Percentiles rank a stretch among this genome's conserved stretches.
These are phyloP conservation scores for Lasiodiplodia sp. DNA, from an alignment of 2,329 filamentous ascomycete species.

Conservation along the genomic window DNA sequence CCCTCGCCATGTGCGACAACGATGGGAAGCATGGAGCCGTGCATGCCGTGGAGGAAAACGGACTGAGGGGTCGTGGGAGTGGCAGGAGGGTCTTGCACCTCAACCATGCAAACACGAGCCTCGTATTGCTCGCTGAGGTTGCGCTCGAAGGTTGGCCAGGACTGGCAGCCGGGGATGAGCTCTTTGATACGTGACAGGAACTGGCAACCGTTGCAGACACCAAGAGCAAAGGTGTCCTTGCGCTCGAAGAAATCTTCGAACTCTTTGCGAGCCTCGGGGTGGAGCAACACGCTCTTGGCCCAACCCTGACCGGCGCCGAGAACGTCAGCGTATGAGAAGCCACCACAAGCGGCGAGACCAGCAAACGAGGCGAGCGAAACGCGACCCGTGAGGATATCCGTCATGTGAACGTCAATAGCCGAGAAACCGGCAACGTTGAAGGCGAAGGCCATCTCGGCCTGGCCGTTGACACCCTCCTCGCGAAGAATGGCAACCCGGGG, in stretches of 20 bases:
- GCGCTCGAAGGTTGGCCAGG: constrained; percentile 86
- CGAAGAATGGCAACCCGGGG: constrained; percentile 89
- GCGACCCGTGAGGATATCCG: constrained; percentile 79
- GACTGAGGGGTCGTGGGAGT: constrained; percentile 55
- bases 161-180: constrained; percentile 80
- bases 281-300: constrained; percentile 91
- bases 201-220: constrained; percentile 97
- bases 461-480: constrained; percentile 94
- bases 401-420: constrained; percentile 95
- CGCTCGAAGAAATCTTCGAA: constrained; percentile 88
- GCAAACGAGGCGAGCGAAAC: constrained; percentile 83
- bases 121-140: constrained; percentile 92
- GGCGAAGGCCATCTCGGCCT: constrained; percentile 97
- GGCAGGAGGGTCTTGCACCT: constrained; percentile 66
- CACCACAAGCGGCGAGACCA: constrained; percentile 92
- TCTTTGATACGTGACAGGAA: constrained; percentile 85
- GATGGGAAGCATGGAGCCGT: constrained; percentile 80
- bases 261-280: constrained; percentile 75
- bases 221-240: constrained; percentile 87
- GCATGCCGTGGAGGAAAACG: constrained; percentile 93
- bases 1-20: constrained; percentile 92
- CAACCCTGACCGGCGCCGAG: constrained; percentile 95
- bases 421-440: constrained; percentile 92
- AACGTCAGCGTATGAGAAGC: constrained; percentile 93
- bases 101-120: constrained; percentile 84